Evolutionary conservation across 441 rosid genomes (phyloP).

Genomic region (Gossypium trilobum): DNA sequence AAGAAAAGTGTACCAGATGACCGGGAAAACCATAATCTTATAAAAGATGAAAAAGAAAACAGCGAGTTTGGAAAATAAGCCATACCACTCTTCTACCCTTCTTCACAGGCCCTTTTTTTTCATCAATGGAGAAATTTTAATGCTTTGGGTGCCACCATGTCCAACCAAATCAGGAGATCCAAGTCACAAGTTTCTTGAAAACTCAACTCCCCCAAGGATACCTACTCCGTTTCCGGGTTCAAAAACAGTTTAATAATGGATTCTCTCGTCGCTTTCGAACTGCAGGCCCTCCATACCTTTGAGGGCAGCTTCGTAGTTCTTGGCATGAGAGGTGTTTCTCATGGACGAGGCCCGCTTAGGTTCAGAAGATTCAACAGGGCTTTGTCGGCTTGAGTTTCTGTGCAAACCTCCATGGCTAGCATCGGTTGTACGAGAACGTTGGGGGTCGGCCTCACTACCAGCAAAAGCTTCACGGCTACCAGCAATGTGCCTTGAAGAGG

Average conservation of each 20-base stretch:
- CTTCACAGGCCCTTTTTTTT: not conserved
- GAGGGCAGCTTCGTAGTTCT: slow-evolving; percentile 53
- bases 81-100: not conserved
- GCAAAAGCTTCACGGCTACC: slow-evolving; percentile 35
- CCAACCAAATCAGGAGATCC: not conserved
- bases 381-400: slow-evolving; percentile 34
- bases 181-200: slow-evolving; percentile 1
- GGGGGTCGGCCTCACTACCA: slow-evolving; percentile 40
- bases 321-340: slow-evolving; percentile 34
- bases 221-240: slow-evolving; percentile 14
- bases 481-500: slow-evolving; percentile 39
- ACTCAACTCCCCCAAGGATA: not conserved
- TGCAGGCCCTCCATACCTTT: slow-evolving; percentile 64
- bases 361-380: slow-evolving; percentile 36
- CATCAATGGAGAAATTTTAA: not conserved
- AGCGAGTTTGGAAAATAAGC: not conserved
- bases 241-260: slow-evolving; percentile 41
- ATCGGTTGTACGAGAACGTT: slow-evolving; percentile 22
- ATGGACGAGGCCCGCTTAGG: slow-evolving; percentile 46
- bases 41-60: not conserved
- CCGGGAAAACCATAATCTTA: not conserved
- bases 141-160: not conserved
- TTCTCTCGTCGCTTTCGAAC: slow-evolving; percentile 54
- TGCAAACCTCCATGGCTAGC: slow-evolving; percentile 15
- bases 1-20: not conserved